Conservation (phyloP, 305 asterid genomes). For the Fraxinus floribunda region DNA sequence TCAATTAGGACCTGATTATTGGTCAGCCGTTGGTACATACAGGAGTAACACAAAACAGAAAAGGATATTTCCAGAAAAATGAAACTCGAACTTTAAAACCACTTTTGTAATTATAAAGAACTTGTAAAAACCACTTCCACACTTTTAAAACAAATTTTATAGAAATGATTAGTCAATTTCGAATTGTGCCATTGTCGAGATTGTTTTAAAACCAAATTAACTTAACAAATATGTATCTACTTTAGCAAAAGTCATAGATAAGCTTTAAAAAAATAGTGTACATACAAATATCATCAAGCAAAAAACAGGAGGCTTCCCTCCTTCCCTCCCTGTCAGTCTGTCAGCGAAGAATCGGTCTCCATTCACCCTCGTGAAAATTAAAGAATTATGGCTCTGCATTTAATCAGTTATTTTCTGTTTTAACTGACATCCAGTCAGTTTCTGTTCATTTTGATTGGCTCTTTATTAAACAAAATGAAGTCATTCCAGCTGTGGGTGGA, state of each 20-base stretch:
- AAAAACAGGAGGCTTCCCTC: constrained; percentile 11
- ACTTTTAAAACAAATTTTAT: not conserved
- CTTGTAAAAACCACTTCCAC: not conserved
- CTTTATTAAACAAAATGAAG: not conserved
- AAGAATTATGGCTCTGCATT: not conserved
- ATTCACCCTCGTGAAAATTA: not conserved
- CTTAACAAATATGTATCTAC: not conserved
- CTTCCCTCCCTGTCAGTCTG: not conserved
- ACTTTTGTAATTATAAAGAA: not conserved
- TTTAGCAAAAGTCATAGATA: not conserved
- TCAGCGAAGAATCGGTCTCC: not conserved
- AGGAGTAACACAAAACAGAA: not conserved
- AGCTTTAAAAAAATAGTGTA: constrained; percentile 12
- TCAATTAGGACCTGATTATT: not conserved
- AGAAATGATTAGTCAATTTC: not conserved
- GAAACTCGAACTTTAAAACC: not conserved
- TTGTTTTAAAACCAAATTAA: not conserved
- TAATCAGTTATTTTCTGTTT: not conserved
- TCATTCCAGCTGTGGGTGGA: not conserved
- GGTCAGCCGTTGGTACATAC: not conserved
- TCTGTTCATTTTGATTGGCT: not conserved
- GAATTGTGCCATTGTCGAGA: not conserved
- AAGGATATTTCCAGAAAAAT: not conserved
- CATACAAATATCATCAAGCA: constrained; percentile 19
- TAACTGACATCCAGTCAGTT: not conserved